A percentile compares a stretch with the other conserved stretches of the same genome.
phyloP scores from a whole-genome alignment of 2,329 filamentous ascomycete species.

The Nigrospora osmanthi region DNA sequence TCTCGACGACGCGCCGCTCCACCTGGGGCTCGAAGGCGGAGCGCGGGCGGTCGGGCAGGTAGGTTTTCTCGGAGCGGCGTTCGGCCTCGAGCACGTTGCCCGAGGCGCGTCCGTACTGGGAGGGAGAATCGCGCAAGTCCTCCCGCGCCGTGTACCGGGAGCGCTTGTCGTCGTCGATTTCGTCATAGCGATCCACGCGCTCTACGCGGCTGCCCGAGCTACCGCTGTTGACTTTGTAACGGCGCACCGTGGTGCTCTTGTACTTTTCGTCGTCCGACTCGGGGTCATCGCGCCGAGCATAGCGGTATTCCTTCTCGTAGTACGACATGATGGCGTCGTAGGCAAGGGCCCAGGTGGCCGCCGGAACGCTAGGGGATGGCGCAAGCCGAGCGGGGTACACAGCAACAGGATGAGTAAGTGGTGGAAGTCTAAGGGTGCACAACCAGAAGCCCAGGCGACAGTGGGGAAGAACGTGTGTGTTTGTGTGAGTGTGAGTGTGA shows the following conservation, averaged over 20 bases:
- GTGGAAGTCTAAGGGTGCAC: too few relatives aligned
- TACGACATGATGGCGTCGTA: constrained; percentile 6
- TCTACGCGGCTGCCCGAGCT: constrained; percentile 14
- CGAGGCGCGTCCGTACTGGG: constrained; percentile 25
- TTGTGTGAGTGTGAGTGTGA: too few relatives aligned
- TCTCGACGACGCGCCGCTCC: constrained; percentile 20
- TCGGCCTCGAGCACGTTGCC: constrained; percentile 34
- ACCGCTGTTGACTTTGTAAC: constrained; percentile 21
- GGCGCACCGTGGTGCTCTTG: constrained; percentile 19
- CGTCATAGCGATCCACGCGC: constrained; percentile 25
- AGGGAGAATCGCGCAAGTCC: constrained; percentile 6
- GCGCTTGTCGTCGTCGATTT: constrained; percentile 37
- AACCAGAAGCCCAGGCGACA: too few relatives aligned
- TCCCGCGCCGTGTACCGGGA: constrained; percentile 27
- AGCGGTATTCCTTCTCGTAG: constrained; percentile 7
- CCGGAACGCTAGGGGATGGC: too few relatives aligned
- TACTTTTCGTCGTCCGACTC: constrained; percentile 17
- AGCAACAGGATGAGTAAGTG: too few relatives aligned
- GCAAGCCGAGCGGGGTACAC: too few relatives aligned
- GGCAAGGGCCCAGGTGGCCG: constrained; percentile 1
- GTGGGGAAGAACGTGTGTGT: too few relatives aligned
- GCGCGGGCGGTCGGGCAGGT: constrained; percentile 40
- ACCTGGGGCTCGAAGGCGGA: constrained; percentile 37
- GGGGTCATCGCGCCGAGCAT: constrained; percentile 4
- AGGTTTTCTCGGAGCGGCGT: constrained; percentile 30